Conservation (phyloP, 2,329 filamentous ascomycete genomes). For the Trichoderma guizhouense region DNA sequence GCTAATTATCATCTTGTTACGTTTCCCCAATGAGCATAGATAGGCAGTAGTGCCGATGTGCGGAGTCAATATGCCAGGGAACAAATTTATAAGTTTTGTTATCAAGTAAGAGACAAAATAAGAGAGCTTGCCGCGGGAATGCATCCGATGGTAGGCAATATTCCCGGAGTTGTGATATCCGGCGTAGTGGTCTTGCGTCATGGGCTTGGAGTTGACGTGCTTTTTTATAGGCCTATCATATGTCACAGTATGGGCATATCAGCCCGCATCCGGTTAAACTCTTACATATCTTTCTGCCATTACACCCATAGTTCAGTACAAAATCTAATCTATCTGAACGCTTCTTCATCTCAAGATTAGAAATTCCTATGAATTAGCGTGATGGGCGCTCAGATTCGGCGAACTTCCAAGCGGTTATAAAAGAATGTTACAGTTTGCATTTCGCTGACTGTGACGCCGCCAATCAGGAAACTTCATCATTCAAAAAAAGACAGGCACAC, state of each 20-base stretch:
- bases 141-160: neutral
- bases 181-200: slow-evolving; percentile 14
- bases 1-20: neutral
- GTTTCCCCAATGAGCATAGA: neutral
- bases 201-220: slow-evolving; percentile 18
- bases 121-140: neutral
- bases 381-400: neutral
- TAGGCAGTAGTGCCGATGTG: neutral
- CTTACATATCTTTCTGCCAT: slow-evolving; percentile 5
- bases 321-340: neutral
- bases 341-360: neutral
- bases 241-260: neutral
- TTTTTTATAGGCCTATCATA: slow-evolving; percentile 15
- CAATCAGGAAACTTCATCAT: neutral
- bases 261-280: neutral
- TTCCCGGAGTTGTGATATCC: neutral
- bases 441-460: neutral
- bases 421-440: neutral
- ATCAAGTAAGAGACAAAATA: neutral
- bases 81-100: neutral
- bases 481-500: neutral
- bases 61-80: neutral
- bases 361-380: neutral
- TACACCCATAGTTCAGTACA: neutral
- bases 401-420: neutral